Evolutionary conservation across 768 basidiomycete species (phyloP).

Genomic region (Sistotremastrum niveocremeum): DNA sequence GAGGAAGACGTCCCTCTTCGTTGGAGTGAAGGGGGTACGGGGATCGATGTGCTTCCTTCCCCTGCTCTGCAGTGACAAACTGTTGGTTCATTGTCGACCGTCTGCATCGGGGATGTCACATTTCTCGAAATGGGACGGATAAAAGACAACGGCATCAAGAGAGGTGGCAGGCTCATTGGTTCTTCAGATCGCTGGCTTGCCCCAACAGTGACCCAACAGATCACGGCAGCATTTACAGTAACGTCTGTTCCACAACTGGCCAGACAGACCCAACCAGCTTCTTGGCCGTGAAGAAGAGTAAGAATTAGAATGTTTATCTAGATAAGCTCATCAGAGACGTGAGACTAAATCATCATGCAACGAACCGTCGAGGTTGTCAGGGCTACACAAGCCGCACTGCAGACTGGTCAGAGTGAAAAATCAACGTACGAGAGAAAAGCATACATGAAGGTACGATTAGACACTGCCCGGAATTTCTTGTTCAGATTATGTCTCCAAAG

Average conservation of each 20-base stretch:
- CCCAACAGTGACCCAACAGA: too few species aligned
- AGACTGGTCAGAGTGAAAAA: neutral
- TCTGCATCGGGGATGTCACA: too few species aligned
- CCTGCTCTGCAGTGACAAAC: too few species aligned
- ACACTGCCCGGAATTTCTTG: slow-evolving; percentile 22
- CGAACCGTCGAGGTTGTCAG: slow-evolving; percentile 34
- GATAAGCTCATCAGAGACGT: neutral
- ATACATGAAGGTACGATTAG: slow-evolving; percentile 30
- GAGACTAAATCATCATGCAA: neutral
- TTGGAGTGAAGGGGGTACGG: too few species aligned
- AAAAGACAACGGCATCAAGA: too few species aligned
- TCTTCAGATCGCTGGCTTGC: too few species aligned
- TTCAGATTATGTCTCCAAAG: slow-evolving; percentile 23
- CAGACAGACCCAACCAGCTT: slow-evolving; percentile 37
- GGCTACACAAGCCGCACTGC: slow-evolving; percentile 31
- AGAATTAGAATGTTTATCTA: slow-evolving; percentile 32
- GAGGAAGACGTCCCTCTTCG: too few species aligned
- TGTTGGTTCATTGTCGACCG: too few species aligned
- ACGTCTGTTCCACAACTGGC: slow-evolving; percentile 27
- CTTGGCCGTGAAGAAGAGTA: slow-evolving; percentile 28
- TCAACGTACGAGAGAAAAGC: slow-evolving; percentile 4
- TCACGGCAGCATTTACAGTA: too few species aligned
- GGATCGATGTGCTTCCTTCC: too few species aligned
- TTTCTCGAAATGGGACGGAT: too few species aligned
- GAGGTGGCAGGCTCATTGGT: too few species aligned